phyloP scores from a whole-genome alignment of 2,329 filamentous ascomycete species.

The Monosporascus sp. region DNA sequence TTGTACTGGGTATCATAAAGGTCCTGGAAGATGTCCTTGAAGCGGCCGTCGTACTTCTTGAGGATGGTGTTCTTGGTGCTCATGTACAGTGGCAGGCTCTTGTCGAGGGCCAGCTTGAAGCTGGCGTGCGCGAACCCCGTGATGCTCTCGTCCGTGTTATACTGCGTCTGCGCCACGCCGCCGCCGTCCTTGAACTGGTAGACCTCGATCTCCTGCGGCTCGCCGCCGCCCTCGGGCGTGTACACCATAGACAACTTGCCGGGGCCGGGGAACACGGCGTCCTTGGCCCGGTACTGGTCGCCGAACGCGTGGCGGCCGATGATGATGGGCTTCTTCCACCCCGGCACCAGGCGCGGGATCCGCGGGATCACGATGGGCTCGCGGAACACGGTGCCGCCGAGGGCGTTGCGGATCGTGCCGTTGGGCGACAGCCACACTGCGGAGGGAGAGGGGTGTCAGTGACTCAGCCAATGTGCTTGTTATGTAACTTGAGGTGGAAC shows the following conservation, averaged over 20 bases:
- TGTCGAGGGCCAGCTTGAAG: conserved; percentile 90
- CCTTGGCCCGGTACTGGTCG: conserved; percentile 97
- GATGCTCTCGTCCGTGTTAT: conserved; percentile 98
- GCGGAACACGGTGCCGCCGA: conserved; percentile 95
- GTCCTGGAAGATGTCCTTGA: conserved; percentile 99
- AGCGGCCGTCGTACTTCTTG: conserved; percentile 96
- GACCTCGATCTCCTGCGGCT: conserved; percentile 83
- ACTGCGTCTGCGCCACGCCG: conserved; percentile 89
- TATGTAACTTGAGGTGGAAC: not conserved
- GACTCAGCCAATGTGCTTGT: too few species aligned
- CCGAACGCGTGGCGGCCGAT: conserved; percentile 98
- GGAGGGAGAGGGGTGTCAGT: conserved; percentile 8
- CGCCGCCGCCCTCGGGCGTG: conserved; percentile 76
- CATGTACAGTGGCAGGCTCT: conserved; percentile 94
- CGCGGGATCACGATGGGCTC: conserved; percentile 95
- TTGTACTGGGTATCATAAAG: conserved; percentile 86
- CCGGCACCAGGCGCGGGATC: conserved; percentile 87
- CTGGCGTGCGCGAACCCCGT: conserved; percentile 89
- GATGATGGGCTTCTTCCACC: conserved; percentile 99
- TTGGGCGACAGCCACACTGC: conserved; percentile 97
- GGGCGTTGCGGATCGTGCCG: conserved; percentile 71
- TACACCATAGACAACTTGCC: conserved; percentile 94
- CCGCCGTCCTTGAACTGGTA: conserved; percentile 83
- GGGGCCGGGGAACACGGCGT: conserved; percentile 73
- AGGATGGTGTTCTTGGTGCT: conserved; percentile 99